These are phyloP conservation scores for Gossypium rotundifolium DNA, from an alignment of 345 rosid genomes.

Conservation along the genomic window DNA sequence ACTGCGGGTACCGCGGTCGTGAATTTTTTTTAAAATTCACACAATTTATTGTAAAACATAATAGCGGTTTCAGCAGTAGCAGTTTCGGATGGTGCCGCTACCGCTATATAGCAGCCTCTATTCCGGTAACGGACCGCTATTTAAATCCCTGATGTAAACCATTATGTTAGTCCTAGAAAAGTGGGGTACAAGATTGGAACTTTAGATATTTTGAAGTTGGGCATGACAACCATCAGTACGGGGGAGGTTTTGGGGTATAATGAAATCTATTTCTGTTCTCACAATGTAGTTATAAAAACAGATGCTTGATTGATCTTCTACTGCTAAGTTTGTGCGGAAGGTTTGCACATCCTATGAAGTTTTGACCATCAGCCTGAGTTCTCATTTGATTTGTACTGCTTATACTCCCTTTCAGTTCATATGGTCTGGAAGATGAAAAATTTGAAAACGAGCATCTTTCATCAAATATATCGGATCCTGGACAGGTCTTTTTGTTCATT, in stretches of 20 bases:
- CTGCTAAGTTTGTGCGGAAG: background rate
- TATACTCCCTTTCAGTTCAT: slow-evolving; percentile 49
- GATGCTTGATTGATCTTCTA: background rate
- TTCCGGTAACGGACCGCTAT: too few relatives aligned
- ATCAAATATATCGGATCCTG: slow-evolving; percentile 67
- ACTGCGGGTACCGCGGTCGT: too few relatives aligned
- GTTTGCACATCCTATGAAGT: background rate
- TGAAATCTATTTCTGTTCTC: background rate
- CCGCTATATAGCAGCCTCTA: too few relatives aligned
- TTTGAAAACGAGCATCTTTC: slow-evolving; percentile 65
- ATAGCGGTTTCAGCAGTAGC: too few relatives aligned
- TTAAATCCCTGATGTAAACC: too few relatives aligned
- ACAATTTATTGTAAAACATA: too few relatives aligned
- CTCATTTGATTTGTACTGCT: slow-evolving; percentile 9
- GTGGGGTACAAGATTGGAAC: background rate
- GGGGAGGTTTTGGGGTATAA: background rate
- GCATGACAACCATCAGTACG: background rate
- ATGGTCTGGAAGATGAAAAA: slow-evolving; percentile 71
- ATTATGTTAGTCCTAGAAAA: background rate
- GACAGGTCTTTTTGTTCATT: slow-evolving; percentile 47
- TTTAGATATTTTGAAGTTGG: background rate
- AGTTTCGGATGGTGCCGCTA: too few relatives aligned
- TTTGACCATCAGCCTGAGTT: background rate
- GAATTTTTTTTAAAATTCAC: too few relatives aligned
- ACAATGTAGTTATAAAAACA: background rate